Evolutionary conservation across 371 early-diverging fungal species (phyloP).

Genomic region (Paraphysoderma sedebokerense): DNA sequence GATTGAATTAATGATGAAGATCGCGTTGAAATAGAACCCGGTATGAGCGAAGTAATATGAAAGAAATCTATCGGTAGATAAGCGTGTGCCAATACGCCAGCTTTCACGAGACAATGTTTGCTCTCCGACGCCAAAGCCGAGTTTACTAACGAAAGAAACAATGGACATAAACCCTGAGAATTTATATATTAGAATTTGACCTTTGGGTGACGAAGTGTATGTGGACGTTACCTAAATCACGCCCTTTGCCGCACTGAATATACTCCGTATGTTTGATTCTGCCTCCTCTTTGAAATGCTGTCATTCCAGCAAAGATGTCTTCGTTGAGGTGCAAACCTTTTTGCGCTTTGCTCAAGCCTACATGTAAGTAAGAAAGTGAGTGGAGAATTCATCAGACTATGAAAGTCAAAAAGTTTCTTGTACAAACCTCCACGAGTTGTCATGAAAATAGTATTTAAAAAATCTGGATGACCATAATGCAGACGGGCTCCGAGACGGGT

Average conservation of each 20-base stretch:
- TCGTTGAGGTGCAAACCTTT: slow-evolving; percentile 83
- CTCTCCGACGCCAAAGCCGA: slow-evolving; percentile 85
- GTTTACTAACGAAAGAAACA: slow-evolving; percentile 76
- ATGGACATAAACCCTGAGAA: slow-evolving; percentile 50
- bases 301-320: slow-evolving; percentile 87
- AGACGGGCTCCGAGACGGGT: slow-evolving; percentile 47
- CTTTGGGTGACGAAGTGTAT: too few relatives aligned
- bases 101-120: slow-evolving; percentile 79
- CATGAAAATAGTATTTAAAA: slow-evolving; percentile 76
- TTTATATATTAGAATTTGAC: neutral
- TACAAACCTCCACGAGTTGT: slow-evolving; percentile 55
- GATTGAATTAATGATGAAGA: slow-evolving; percentile 70
- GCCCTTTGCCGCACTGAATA: slow-evolving; percentile 82
- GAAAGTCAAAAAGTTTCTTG: too few relatives aligned
- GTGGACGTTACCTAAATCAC: slow-evolving; percentile 67
- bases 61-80: slow-evolving; percentile 68
- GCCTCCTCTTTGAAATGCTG: slow-evolving; percentile 66
- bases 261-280: slow-evolving; percentile 83
- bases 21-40: slow-evolving; percentile 82
- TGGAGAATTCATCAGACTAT: too few relatives aligned
- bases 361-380: too few relatives aligned
- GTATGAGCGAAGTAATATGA: slow-evolving; percentile 81
- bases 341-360: slow-evolving; percentile 70
- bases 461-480: slow-evolving; percentile 87
- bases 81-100: slow-evolving; percentile 68